Conservation (phyloP, 257 asterid species). For the Solanum boliviense region DNA sequence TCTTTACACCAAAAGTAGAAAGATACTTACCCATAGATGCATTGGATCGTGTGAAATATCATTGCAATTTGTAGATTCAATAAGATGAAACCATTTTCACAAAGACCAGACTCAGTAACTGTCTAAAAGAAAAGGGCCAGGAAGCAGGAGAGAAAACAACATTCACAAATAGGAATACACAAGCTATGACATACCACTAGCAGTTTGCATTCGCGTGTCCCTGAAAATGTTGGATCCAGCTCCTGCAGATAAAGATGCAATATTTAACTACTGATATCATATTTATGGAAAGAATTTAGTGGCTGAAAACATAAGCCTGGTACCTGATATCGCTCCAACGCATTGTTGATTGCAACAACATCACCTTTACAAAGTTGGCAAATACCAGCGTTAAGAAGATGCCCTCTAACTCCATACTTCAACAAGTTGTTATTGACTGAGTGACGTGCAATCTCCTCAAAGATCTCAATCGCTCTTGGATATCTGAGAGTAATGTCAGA, state of each 20-base stretch:
- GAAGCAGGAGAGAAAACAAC: background rate
- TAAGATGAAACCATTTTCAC: background rate
- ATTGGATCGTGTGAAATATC: background rate
- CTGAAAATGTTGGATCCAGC: constrained; percentile 92
- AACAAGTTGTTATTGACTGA: constrained; percentile 78
- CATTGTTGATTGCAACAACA: constrained; percentile 82
- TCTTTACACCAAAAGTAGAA: no score
- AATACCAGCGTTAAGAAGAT: constrained; percentile 97
- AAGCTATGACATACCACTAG: constrained; percentile 43
- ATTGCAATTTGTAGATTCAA: background rate
- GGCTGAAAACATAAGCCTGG: background rate
- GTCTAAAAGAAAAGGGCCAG: background rate
- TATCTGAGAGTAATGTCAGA: constrained; percentile 36
- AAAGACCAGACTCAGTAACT: background rate
- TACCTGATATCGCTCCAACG: constrained; percentile 89
- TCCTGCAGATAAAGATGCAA: constrained; percentile 40
- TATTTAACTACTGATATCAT: background rate
- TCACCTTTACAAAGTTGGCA: constrained; percentile 95
- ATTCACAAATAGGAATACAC: background rate
- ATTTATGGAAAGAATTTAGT: background rate
- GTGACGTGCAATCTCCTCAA: constrained; percentile 83
- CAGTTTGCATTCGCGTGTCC: constrained; percentile 83
- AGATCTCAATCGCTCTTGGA: constrained; percentile 76
- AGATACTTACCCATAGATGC: background rate
- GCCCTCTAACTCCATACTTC: constrained; percentile 96